Conservation (phyloP, 106 monocot species). For the Phalaenopsis aphrodite region DNA sequence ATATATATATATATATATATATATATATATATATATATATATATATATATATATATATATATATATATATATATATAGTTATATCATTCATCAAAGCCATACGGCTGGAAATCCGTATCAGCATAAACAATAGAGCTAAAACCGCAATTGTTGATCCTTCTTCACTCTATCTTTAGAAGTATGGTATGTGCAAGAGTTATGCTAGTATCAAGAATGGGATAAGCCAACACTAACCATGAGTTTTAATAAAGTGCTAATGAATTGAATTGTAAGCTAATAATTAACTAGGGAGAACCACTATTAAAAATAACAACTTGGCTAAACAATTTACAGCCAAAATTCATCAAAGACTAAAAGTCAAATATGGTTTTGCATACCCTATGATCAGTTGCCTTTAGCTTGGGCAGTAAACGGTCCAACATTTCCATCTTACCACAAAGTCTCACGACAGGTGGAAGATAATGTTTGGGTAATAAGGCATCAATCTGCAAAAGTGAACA, state of each 20-base stretch:
- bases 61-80: too few species aligned
- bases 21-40: too few species aligned
- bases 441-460: slow-evolving; percentile 78
- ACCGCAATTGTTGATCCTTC: background rate
- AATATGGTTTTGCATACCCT: slow-evolving; percentile 38
- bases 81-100: too few species aligned
- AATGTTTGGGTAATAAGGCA: slow-evolving; percentile 74
- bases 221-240: background rate
- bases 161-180: background rate
- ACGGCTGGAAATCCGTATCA: background rate
- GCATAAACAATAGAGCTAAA: background rate
- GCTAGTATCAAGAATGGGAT: background rate
- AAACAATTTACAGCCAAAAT: background rate
- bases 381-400: slow-evolving; percentile 96
- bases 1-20: too few species aligned
- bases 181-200: background rate
- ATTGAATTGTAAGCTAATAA: background rate
- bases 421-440: slow-evolving; percentile 99
- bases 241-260: background rate
- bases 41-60: too few species aligned
- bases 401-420: slow-evolving; percentile 90
- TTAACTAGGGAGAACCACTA: background rate
- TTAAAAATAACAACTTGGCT: background rate
- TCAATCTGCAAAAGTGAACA: slow-evolving; percentile 49
- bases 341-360: background rate